Base-by-base conservation (phyloP, 345 rosid species). In the Boechera divaricarpa region DNA sequence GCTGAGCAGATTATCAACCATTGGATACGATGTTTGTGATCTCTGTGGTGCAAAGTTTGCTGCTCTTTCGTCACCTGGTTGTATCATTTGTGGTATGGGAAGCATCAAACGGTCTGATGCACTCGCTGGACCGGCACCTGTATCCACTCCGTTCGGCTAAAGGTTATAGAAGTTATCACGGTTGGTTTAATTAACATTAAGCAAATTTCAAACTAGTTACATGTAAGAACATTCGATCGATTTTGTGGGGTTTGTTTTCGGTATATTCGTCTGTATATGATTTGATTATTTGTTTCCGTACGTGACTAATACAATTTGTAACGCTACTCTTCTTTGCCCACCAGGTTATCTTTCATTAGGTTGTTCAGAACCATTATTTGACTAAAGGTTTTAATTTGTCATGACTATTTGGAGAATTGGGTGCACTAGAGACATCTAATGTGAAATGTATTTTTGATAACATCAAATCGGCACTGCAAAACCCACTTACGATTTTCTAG, bases 41-140 rank as follows among this genome's bases (percentile, higher is more conserved):
- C 89, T 91, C 32, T 92, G 99, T 74, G 96, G 98, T 8, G 91
- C 97, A 38, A 95, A 92, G 78, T 95, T 92, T 77, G 92, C 99
- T 0, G 99, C 99, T 8, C 85, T 91, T 41, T 86, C 97, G 3
- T 41, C 98, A 0, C 96, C 98, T 6, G 99, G 96, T 49, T 95
- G 99, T 87, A 87, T 95, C 52, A 91, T 91, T 24, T 95, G 99
- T 66, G 99, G 99, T 54, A 92, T 95, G 99, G 99, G 99, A 81
- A 88, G 91, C 58, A 89, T 95, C 36, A 90, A 91, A 82, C 84
- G 99, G 56, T 95, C 99, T 31, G 99, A 95, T 73, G 96, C 98
- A 15, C 79, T 90, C 15, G 78, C 90, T 15, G 99, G 91, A 42
- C 89, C 90, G 4, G 87, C 24, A 21, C 81, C 93, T 7, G 91